Base-by-base conservation (phyloP, 345 rosid species). In the Luvunga scandens region DNA sequence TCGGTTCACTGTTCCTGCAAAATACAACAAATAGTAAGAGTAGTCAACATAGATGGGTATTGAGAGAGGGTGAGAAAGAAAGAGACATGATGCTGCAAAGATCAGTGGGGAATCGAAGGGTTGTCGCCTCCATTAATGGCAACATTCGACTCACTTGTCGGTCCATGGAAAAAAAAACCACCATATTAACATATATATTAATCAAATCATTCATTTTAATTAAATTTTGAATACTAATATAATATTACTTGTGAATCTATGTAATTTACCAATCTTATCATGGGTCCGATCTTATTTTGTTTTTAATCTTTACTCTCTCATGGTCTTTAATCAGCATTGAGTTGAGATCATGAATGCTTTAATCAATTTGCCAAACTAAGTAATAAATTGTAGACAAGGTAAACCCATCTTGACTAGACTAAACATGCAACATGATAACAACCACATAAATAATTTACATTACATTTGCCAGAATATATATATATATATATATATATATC, bases 121-220 rank as follows among this genome's bases (percentile, higher is more conserved):
- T 73, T 94, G 98, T 92, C 95, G 90, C 93, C 89, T 90, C 88
- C 91, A 88, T 87, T 91, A 89, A 87, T 88, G 91, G 93, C 92
- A 90, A 84, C 85, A 86, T 77, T 88, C 82, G 84, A 85, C 85
- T 85, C 89, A 81, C 81, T 82, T 91, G 98, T 94, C 97, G 94
- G 98, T 89, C 78, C 88, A 60, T 38, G 53, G 33, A 61, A 24
- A 76, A 66, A 66, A 66, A 60, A 57, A 42, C 62, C 65, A 70
- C 34, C 30, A 31, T 42, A 73, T 75, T 63, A 60, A 74, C 5
- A 53, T 53, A 53, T 18, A 53, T 18, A 53, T 53, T 27, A 4
- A 31, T 45, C 2, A n/a, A 38, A 59, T n/a, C 33, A 62, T 78
- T 56, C 18, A 45, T 45, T 45, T 45, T 12, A 45, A 12, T 45